Evolutionary conservation across 768 basidiomycete genomes (phyloP).

Genomic region (Stropharia rugosoannulata): DNA sequence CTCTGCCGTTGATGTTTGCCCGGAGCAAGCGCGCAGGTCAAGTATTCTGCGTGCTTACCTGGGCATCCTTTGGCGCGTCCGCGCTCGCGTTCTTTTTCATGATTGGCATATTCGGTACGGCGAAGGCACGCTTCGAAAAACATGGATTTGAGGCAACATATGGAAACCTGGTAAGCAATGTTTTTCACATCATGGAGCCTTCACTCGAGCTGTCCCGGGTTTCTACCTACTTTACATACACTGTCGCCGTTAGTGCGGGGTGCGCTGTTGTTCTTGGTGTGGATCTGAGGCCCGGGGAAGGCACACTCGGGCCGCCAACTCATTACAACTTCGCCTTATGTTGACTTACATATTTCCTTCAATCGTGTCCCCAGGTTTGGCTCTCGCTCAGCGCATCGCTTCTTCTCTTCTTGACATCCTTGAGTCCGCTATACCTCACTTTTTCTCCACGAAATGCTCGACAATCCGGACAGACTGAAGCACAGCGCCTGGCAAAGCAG

Average conservation of each 20-base stretch:
- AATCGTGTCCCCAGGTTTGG: constrained; percentile 25
- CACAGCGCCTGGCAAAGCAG: no score
- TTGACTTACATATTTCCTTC: background rate
- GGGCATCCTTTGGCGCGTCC: constrained; percentile 27
- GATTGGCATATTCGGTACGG: constrained; percentile 33
- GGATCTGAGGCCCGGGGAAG: no score
- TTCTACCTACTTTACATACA: no score
- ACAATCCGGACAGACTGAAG: no score
- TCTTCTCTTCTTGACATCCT: constrained; percentile 22
- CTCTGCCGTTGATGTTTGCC: constrained; percentile 24
- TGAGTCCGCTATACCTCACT: constrained; percentile 19
- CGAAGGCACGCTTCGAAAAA: constrained; percentile 30
- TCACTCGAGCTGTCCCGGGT: no score
- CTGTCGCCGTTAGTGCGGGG: no score
- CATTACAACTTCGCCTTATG: background rate
- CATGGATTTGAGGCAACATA: constrained; percentile 31
- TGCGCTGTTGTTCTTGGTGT: no score
- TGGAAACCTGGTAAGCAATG: constrained; percentile 34
- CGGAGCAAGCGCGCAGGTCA: constrained; percentile 24
- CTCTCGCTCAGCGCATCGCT: constrained; percentile 33
- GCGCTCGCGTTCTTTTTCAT: constrained; percentile 34
- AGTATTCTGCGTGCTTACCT: constrained; percentile 26
- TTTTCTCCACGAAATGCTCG: constrained; percentile 7
- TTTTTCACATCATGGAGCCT: background rate
- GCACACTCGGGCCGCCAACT: background rate